Evolutionary conservation across 1,139 yeast genomes (phyloP).

Genomic region (Sugiyamaella novakii): DNA sequence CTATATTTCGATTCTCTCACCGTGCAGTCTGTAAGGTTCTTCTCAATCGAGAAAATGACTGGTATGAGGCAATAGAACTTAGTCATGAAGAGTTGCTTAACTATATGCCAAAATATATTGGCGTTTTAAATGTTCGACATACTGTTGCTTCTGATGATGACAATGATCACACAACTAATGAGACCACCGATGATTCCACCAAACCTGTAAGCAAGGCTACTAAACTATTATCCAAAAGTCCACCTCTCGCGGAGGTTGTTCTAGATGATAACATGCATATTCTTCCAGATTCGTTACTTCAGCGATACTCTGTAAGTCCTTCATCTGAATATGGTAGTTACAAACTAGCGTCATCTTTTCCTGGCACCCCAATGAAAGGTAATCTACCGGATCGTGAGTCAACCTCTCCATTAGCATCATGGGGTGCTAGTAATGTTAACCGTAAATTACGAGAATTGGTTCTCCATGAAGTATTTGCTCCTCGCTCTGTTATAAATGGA

Average conservation of each 20-base stretch:
- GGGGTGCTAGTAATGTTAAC: constrained; percentile 68
- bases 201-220: background rate
- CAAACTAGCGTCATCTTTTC: constrained; percentile 18
- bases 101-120: constrained; percentile 92
- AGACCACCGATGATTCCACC: constrained; percentile 5
- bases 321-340: constrained; percentile 41
- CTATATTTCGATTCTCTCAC: constrained; percentile 86
- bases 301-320: constrained; percentile 62
- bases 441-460: constrained; percentile 66
- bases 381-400: constrained; percentile 14
- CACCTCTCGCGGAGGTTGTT: constrained; percentile 58
- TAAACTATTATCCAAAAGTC: constrained; percentile 9
- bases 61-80: constrained; percentile 87
- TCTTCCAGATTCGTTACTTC: constrained; percentile 76
- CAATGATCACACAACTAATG: background rate
- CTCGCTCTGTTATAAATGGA: constrained; percentile 34
- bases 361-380: constrained; percentile 17
- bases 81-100: constrained; percentile 72
- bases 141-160: constrained; percentile 42
- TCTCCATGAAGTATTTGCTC: constrained; percentile 69
- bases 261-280: constrained; percentile 88
- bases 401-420: constrained; percentile 33
- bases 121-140: constrained; percentile 89
- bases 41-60: constrained; percentile 82
- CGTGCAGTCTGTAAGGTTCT: constrained; percentile 95